phyloP scores from a whole-genome alignment of 495 filamentous ascomycete genomes.

The Penicillium waksmanii region DNA sequence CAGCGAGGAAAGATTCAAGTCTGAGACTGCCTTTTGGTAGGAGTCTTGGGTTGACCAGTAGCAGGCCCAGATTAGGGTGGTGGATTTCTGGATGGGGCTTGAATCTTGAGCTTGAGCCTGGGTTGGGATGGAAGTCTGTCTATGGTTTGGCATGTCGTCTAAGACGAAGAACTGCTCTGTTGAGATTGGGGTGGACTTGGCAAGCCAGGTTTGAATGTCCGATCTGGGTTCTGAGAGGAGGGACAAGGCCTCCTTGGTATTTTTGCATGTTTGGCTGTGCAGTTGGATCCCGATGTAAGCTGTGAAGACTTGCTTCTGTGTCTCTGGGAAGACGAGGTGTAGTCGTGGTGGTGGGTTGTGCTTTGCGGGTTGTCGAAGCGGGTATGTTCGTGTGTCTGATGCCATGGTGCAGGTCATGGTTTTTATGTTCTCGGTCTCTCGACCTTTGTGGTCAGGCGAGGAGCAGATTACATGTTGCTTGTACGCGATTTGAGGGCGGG shows the following conservation, averaged over 20 bases:
- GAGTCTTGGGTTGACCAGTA: slow-evolving; percentile 20
- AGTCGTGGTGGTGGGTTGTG: slow-evolving; percentile 11
- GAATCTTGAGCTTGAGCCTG: not conserved
- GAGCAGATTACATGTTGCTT: not conserved
- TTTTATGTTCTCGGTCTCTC: no score
- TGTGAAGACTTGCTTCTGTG: slow-evolving; percentile 16
- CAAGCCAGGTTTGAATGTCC: slow-evolving; percentile 14
- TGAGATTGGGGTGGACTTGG: not conserved
- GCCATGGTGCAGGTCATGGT: not conserved
- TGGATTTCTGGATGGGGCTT: not conserved
- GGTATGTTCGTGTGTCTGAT: not conserved
- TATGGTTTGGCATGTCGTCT: slow-evolving; percentile 11
- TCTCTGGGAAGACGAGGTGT: slow-evolving; percentile 8
- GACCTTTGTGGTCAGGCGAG: not conserved
- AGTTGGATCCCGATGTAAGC: slow-evolving; percentile 25
- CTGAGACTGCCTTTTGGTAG: slow-evolving; percentile 13
- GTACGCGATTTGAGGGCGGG: not conserved
- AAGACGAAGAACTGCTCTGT: slow-evolving; percentile 21
- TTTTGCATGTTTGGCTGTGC: slow-evolving; percentile 1
- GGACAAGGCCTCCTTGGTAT: not conserved
- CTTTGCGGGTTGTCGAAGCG: not conserved
- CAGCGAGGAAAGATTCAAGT: slow-evolving; percentile 11
- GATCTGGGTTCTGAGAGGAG: not conserved
- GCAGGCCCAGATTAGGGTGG: slow-evolving; percentile 19
- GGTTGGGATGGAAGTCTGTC: not conserved